phyloP scores from a whole-genome alignment of 495 filamentous ascomycete species.

The Tuber umbilicatum region DNA sequence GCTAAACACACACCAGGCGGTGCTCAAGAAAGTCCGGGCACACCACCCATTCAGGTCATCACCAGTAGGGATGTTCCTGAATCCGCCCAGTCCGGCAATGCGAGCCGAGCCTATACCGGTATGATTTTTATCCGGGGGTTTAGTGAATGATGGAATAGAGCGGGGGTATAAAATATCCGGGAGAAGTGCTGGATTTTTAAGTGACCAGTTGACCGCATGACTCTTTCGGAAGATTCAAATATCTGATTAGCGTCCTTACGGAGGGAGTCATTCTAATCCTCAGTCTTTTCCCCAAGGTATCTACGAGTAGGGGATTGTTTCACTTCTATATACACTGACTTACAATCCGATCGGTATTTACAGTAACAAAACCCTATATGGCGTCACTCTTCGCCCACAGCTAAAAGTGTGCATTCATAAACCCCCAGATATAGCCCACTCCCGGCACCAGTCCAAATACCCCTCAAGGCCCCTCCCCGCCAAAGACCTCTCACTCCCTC shows the following conservation, averaged over 20 bases:
- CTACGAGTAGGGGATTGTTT: background rate
- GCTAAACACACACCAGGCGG: background rate
- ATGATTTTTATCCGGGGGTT: background rate
- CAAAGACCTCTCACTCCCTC: constrained; percentile 22
- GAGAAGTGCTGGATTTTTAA: background rate
- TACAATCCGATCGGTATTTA: background rate
- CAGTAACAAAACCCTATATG: background rate
- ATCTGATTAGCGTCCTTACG: background rate
- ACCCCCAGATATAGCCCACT: constrained; percentile 29
- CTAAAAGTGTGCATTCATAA: constrained; percentile 17
- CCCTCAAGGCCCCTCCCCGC: constrained; percentile 25
- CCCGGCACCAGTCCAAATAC: constrained; percentile 19
- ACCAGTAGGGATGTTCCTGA: too few species aligned
- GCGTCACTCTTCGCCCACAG: background rate
- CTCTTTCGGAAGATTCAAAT: background rate
- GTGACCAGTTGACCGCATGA: background rate
- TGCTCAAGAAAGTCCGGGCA: background rate
- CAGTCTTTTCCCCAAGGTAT: background rate
- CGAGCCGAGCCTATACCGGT: background rate
- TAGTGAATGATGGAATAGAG: background rate
- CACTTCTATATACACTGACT: background rate
- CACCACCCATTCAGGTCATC: background rate
- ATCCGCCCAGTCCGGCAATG: background rate
- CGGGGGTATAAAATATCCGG: too few species aligned
- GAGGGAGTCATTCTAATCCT: background rate